Conservation (phyloP, 306 rosid species). For the Cotoneaster glaucophyllus region DNA sequence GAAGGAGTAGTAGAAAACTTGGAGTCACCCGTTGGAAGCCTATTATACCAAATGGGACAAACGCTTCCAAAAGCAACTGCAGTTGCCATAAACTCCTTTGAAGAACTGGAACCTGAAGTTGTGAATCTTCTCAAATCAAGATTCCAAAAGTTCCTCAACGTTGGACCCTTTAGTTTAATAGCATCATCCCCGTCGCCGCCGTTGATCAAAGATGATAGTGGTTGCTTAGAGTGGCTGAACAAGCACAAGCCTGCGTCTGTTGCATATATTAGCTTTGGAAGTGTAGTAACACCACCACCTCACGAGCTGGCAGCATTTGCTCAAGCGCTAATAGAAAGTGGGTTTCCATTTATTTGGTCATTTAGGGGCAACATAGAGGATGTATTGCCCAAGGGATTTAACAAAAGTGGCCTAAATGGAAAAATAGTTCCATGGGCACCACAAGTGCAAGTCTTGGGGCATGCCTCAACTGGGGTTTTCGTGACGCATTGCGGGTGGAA, state of each 20-base stretch:
- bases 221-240: constrained; percentile 52
- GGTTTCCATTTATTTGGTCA: constrained; percentile 52
- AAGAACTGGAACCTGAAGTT: constrained; percentile 20
- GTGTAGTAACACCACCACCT: constrained; percentile 43
- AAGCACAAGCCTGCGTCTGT: constrained; percentile 36
- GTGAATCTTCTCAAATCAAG: constrained; percentile 22
- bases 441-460: constrained; percentile 35
- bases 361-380: constrained; percentile 37
- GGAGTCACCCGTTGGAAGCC: constrained; percentile 28
- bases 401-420: constrained; percentile 25
- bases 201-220: constrained; percentile 15
- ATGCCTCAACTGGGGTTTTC: constrained; percentile 39
- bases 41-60: constrained; percentile 56
- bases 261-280: constrained; percentile 56
- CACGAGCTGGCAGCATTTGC: constrained; percentile 39
- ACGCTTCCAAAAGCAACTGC: constrained; percentile 46
- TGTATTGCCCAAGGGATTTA: constrained; percentile 29
- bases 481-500: constrained; percentile 73
- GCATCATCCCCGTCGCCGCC: constrained; percentile 19
- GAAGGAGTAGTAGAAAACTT: constrained; percentile 23
- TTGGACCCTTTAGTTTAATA: constrained; percentile 56
- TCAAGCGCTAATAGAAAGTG: constrained; percentile 44
- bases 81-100: constrained; percentile 58
- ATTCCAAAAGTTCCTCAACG: constrained; percentile 26
- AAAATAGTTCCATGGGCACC: constrained; percentile 63